Percentiles rank a stretch among this genome's conserved stretches.
Conservation (phyloP, 2,329 filamentous ascomycete genomes). For the Trichoderma pleuroti region DNA sequence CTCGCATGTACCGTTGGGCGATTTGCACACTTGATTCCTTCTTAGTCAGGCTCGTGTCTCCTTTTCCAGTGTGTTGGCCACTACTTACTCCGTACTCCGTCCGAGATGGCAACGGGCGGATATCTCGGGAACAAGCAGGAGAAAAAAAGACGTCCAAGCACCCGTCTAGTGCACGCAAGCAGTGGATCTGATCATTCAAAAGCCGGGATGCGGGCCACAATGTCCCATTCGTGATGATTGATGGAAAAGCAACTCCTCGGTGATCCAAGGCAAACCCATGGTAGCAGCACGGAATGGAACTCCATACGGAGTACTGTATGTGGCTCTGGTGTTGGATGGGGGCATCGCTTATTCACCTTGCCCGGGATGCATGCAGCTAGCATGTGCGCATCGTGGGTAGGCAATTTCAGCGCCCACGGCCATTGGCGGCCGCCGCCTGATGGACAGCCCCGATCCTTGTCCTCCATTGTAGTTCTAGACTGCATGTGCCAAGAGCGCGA, state of each 20-base stretch:
- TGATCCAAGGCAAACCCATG: background rate
- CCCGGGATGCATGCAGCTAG: constrained; percentile 14
- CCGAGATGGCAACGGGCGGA: background rate
- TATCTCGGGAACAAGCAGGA: background rate
- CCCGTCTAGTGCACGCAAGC: background rate
- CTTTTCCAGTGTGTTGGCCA: background rate
- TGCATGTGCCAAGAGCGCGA: background rate
- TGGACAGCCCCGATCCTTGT: background rate
- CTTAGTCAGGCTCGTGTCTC: background rate
- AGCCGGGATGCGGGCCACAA: background rate
- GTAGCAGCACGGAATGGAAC: background rate
- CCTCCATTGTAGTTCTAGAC: background rate
- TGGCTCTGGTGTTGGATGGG: background rate
- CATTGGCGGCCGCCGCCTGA: constrained; percentile 4
- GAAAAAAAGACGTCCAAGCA: background rate
- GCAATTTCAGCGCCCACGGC: background rate
- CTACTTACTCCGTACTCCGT: no score
- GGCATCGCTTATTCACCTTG: background rate
- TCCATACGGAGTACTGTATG: background rate
- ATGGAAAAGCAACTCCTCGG: background rate
- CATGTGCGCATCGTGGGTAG: constrained; percentile 7
- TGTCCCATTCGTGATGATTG: background rate
- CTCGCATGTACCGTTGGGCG: background rate
- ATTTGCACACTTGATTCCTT: background rate
- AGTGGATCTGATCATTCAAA: background rate